Evolutionary conservation across 345 rosid genomes (phyloP).

Genomic region (Diplotaxis tenuifolia): DNA sequence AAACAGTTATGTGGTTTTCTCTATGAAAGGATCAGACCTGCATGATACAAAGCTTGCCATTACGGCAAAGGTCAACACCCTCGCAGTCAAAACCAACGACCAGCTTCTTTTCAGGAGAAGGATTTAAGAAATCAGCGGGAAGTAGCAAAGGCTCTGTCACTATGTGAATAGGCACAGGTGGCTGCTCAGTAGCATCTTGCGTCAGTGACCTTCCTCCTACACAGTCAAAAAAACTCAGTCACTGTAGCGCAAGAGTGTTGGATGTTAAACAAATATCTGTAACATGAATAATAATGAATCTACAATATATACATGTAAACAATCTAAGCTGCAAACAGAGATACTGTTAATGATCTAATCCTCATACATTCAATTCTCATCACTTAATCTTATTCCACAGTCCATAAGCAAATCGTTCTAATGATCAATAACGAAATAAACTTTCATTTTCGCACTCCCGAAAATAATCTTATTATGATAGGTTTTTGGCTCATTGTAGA

Average conservation of each 20-base stretch:
- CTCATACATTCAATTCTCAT: neutral
- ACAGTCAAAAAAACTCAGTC: neutral
- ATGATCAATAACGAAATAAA: no score
- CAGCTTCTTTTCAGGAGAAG: constrained; percentile 55
- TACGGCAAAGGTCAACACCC: constrained; percentile 84
- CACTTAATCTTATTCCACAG: neutral
- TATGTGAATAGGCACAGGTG: constrained; percentile 58
- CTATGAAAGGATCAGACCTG: constrained; percentile 75
- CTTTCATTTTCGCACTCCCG: no score
- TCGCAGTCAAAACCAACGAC: constrained; percentile 91
- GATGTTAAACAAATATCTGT: neutral
- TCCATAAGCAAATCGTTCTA: neutral
- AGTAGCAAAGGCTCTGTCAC: constrained; percentile 73
- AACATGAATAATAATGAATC: neutral
- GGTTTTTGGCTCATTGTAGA: neutral
- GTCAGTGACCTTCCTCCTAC: constrained; percentile 49
- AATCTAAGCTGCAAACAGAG: neutral
- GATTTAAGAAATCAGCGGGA: constrained; percentile 75
- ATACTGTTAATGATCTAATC: neutral
- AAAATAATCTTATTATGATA: neutral
- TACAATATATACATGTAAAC: neutral
- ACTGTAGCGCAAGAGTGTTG: neutral
- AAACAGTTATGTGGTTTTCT: no score
- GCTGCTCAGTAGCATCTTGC: constrained; percentile 45
- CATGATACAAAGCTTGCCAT: constrained; percentile 84